These are phyloP conservation scores for Carex littledalei DNA, from an alignment of 176 grass and related monocot genomes.

Conservation along the genomic window DNA sequence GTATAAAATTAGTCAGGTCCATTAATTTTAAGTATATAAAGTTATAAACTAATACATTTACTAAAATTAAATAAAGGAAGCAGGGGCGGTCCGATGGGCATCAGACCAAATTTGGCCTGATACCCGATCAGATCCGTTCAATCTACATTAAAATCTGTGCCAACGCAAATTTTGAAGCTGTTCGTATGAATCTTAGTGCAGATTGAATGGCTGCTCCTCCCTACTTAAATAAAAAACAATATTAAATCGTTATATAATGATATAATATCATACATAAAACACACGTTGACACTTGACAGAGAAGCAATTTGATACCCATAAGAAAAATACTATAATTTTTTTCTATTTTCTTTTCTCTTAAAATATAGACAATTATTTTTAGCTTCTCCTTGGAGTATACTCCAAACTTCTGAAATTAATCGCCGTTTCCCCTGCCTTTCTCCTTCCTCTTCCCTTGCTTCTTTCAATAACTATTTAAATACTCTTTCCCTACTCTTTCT, in stretches of 20 bases:
- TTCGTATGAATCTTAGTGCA: no score
- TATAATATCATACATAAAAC: background rate
- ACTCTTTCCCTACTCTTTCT: conserved; percentile 9
- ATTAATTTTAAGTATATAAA: background rate
- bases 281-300: background rate
- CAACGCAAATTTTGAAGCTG: no score
- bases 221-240: background rate
- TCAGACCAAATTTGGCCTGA: no score
- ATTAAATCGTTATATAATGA: background rate
- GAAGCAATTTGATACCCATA: background rate
- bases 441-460: background rate
- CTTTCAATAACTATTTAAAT: conserved; percentile 18
- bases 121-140: no score
- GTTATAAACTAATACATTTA: background rate
- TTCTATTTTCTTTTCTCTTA: background rate
- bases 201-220: no score
- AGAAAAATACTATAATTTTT: background rate
- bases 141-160: no score
- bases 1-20: background rate
- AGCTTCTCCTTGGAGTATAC: conserved; percentile 12
- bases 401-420: background rate
- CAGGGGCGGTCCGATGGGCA: no score
- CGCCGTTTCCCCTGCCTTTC: background rate
- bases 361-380: conserved; percentile 5
- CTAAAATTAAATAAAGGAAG: background rate